Base-by-base conservation (phyloP, 2,329 filamentous ascomycete genomes). In the Cadophora sp. region DNA sequence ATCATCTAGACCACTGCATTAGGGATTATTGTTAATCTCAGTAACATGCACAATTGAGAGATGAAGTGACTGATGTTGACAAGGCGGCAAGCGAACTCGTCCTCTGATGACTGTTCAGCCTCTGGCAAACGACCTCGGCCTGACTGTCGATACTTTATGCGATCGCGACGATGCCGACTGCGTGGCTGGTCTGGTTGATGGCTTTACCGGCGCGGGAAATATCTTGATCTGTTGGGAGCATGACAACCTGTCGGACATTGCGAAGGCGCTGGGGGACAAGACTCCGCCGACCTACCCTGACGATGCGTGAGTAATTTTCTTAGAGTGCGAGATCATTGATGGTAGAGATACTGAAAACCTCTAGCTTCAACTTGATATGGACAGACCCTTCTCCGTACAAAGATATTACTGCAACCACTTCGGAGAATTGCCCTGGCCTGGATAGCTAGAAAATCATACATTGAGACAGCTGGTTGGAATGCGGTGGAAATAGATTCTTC, bases 141-240 rank as follows among this genome's bases (percentile, higher is more conserved):
- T 89, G 4, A 80, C 77, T 0, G 82, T 89, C 16, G 85, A 89
- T 73, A 83, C 77, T 0, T 84, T 82, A 1, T 89, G 87, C 72
- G 82, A 84, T 65, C 82, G 86, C 16, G 84, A 87, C 67, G 84
- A 89, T 68, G 70, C 79, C 6, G 76, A 82, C 6, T 89, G 87
- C 66, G 87, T 89, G 20, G 79, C 79, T 24, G 76, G 85, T 5
- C 79, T 79, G 0, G 82, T 89, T 1, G 71, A 84, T 1, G 70
- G 71, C 6, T 87, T 86, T 0, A 66, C 74, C 0, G 85, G 85
- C 1, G 13, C n/a, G 13, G 56, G 61, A 7, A 89, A 89, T 70
- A 84, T 90, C 56, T 75, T 90, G 53, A 84, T 89, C 36, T 83
- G 86, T 78, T 89, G 87, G 87, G 83, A 89, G 72, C 87, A 89